Evolutionary conservation across 73 alveolate genomes (phyloP), one percentile per base, ranked within the genome.

Genomic region (Blepharisma stoltei): DNA sequence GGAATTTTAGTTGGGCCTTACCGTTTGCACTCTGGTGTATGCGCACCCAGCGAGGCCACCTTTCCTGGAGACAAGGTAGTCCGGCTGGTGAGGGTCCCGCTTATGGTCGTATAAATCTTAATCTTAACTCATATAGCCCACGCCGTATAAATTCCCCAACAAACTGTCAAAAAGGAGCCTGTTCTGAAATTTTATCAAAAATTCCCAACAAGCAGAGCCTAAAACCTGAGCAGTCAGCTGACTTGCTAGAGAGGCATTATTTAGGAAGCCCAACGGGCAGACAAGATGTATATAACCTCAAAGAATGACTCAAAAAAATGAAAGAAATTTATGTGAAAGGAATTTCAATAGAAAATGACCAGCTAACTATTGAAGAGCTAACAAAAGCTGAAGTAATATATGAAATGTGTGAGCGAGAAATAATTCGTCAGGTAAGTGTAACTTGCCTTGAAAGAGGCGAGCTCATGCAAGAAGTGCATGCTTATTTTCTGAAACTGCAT

Each of bases 361-460:
- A 32, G 41, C 3, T 32, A 32, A 32, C 41, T 32, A 32, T 32
- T 32, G 54, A 27, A 75, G 53, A 37, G 73, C 46, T 60, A 8
- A 14, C 46, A 60, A 47, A 67, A 6, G 78, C 54, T 49, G 53
- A 69, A 78, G 55, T 81, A 6, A 25, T 60, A 18, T 60, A 20
- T 60, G 73, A 14, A n/a, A 60, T 60, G 73, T n/a, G 46, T 60
- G 73, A 14, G 5, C 0, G 23, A 60, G 73, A 60, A 60, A 11
- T 60, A 9, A 25, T 60, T 18, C 37, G 73, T 14, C 73, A 60
- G 23, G 73, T 60, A n/a, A 25, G 73, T 18, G 73, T 60, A 18
- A n/a, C 14, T 1, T 60, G 73, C 46, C 14, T 60, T 60, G 73
- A 60, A 60, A n/a, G 73, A 20, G 73, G 73, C 11, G 73, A 60